Conservation (phyloP, 225 moss, liverwort and hornwort genomes). For the Thuidium tamariscinum region DNA sequence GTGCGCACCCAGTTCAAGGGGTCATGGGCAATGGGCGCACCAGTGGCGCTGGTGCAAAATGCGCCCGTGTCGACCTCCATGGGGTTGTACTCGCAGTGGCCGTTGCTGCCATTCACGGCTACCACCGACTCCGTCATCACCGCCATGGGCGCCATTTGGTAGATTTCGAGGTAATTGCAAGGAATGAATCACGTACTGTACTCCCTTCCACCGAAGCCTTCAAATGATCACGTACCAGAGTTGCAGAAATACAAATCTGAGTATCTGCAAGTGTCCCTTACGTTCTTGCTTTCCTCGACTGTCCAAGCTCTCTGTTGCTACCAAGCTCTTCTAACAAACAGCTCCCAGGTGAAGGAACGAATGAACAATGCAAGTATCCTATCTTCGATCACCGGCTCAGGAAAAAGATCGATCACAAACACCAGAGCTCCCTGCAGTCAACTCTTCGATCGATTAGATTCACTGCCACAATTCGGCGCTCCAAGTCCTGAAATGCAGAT, state of each 20-base stretch:
- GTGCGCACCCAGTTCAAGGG: conserved; percentile 26
- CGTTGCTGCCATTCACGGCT: not conserved
- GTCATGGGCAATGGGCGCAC: not conserved
- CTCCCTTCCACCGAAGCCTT: not conserved
- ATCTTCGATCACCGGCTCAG: not conserved
- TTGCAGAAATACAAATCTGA: not conserved
- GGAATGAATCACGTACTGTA: not conserved
- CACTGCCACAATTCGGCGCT: not conserved
- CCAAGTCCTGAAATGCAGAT: not conserved
- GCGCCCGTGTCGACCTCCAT: conserved; percentile 15
- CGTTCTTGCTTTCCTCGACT: not conserved
- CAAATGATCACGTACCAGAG: not conserved
- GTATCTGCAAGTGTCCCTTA: not conserved
- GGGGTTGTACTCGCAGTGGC: not conserved
- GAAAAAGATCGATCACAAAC: not conserved
- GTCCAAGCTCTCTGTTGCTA: not conserved
- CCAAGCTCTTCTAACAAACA: not conserved
- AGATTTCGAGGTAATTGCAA: not conserved
- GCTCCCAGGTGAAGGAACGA: not conserved
- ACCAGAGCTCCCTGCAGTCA: not conserved
- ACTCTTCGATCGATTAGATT: not conserved
- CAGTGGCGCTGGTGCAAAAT: not conserved
- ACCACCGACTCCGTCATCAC: not conserved
- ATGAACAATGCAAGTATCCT: not conserved
- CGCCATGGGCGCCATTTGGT: conserved; percentile 11